Base-by-base conservation (phyloP, 768 basidiomycete species). In the Leccinellum albellum region DNA sequence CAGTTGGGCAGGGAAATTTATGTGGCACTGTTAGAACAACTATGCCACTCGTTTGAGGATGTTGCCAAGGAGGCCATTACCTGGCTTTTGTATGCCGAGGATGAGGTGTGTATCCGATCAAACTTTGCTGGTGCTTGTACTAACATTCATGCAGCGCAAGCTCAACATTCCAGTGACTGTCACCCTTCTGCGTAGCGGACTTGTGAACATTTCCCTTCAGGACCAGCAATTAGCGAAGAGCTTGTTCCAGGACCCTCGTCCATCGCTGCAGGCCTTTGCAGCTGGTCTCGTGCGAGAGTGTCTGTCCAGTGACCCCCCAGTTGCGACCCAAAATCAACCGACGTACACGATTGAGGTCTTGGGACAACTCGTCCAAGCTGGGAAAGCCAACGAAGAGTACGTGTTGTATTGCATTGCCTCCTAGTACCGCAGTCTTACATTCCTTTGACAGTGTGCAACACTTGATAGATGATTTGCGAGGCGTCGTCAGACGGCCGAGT, bases 51-150 rank as follows among this genome's bases (percentile, higher is more conserved):
- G 15, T 95, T 94, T 60, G 87, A 91, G 63, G 92, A 96, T 61
- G 96, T 98, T 46, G 91, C 89, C 17, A 94, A 94, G 72, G 97
- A 99, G 74, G 97, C 96, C 6, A 89, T 94, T 50, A 91, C 90
- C 2, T 99, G 97, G 97, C 77, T 99, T 49, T 76, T 98, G 46
- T 97, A 94, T 68, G 91, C 97, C 4, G 95, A 98, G 68, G 97
- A 99, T 68, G 91, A 95, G 77, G 94, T 94, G 55, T 55, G 84
- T 76, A 6, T 12, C 46, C 32, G 24, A 17, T 61, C 13, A 20
- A 26, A 14, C 8, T 32, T 40, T 21, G 17, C 33, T 53, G 26
- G 44, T 49, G 35, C 33, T 45, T 37, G 26, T 58, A 1, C 53
- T 63, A 37, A 62, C 47, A 44, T 53, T 59, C 15, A 31, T 56